Evolutionary conservation across 805 yeast genomes (phyloP).

Genomic region (Zygosaccharomyces bisporus): DNA sequence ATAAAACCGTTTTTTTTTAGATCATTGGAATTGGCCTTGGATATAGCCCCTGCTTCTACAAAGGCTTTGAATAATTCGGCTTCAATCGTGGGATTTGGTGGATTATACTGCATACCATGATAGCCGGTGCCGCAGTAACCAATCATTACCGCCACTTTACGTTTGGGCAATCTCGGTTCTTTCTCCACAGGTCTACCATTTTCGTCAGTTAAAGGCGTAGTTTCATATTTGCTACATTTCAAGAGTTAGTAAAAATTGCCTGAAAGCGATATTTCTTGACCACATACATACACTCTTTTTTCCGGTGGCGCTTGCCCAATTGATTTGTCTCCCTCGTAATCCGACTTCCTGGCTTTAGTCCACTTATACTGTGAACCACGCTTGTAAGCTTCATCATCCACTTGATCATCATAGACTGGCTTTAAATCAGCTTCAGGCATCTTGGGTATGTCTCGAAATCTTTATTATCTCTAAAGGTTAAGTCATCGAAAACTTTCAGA

Average conservation of each 20-base stretch:
- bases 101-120: conserved; percentile 93
- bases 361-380: conserved; percentile 41
- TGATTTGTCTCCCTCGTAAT: conserved; percentile 16
- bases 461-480: conserved; percentile 5
- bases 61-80: conserved; percentile 82
- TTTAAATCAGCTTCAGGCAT: conserved; percentile 27
- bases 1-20: conserved; percentile 81
- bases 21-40: conserved; percentile 80
- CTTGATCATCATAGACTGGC: conserved; percentile 35
- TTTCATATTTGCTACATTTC: conserved; percentile 17
- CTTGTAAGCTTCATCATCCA: conserved; percentile 40
- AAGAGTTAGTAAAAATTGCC: background rate
- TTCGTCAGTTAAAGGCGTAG: conserved; percentile 43
- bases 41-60: conserved; percentile 81
- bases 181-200: conserved; percentile 58
- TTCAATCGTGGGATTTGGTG: conserved; percentile 84
- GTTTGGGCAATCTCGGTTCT: conserved; percentile 74
- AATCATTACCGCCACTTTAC: conserved; percentile 82
- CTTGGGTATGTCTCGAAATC: background rate
- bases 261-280: background rate
- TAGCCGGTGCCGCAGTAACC: conserved; percentile 97
- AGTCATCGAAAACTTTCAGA: background rate
- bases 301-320: conserved; percentile 20
- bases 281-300: conserved; percentile 30
- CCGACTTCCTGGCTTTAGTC: conserved; percentile 33